Base-by-base conservation (phyloP, 805 yeast species). In the Spathaspora passalidarum region DNA sequence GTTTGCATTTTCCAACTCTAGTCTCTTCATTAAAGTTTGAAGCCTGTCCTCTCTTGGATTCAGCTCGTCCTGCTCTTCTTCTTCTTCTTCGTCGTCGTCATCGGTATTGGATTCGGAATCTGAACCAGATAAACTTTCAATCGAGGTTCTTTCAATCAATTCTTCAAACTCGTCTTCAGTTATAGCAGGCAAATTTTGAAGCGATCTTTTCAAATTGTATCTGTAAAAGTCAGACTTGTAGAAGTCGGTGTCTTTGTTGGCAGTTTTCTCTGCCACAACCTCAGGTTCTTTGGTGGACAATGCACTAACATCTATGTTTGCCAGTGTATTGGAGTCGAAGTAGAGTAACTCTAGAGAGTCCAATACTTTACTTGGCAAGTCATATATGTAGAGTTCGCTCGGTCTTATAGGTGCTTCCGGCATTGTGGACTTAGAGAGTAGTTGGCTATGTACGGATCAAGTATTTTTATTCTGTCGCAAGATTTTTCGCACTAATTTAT, bases 111-210 rank as follows among this genome's bases (percentile, higher is more conserved):
- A 65, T 6, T 65, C 66, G 2, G 62, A 60, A 32, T 71, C 75
- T 6, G 75, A 67, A 0, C 87, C 89, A 2, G 88, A 82, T 7
- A 82, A 70, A 61, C 86, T 76, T 48, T 78, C 82, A 18, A 72
- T 56, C 18, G 77, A 75, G 46, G 75, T 69, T 32, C 73, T 70
- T 32, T 76, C 82, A 40, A 79, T 59, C 34, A 80, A 52, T 10
- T 68, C 63, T 29, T 82, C 87, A 54, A 85, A 86, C 56, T 83
- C 81, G 2, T 63, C 75, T 51, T 78, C 86, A 2, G 75, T 63
- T 14, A 85, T 59, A 0, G 79, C 67, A 0, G 68, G 60, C 40
- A 79, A 63, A 0, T 76, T 75, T 32, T 64, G 63, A 22, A 78
- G 53, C 8, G 67, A 59, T 45, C 91, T 68, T 58, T 82, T 83